phyloP scores from a whole-genome alignment of 2,329 filamentous ascomycete species.

The Fusarium nisikadoi region DNA sequence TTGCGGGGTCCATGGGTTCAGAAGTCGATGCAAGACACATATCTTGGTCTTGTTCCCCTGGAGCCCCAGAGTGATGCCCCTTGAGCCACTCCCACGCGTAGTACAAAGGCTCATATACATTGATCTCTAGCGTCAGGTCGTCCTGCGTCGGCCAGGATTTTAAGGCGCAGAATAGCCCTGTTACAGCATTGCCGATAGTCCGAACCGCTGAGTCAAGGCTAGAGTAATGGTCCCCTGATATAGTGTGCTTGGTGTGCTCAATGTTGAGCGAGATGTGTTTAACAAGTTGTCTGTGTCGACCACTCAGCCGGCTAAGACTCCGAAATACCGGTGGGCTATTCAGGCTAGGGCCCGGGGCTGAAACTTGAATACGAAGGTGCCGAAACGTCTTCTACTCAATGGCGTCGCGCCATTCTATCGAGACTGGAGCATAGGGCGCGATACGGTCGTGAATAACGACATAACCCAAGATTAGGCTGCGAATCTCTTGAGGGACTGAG shows the following conservation, averaged over 20 bases:
- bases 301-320: rapidly evolving
- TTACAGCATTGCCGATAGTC: not conserved
- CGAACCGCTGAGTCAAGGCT: rapidly evolving
- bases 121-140: not conserved
- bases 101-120: not conserved
- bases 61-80: not conserved
- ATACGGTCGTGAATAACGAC: not conserved
- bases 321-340: not conserved
- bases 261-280: not conserved
- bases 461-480: not conserved
- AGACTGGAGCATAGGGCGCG: not conserved
- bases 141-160: not conserved
- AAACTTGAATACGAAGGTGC: not conserved
- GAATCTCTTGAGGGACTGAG: not conserved
- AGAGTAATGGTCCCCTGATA: too few relatives aligned
- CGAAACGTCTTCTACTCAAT: not conserved
- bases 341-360: rapidly evolving
- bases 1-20: too few relatives aligned
- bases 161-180: not conserved
- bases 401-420: not conserved
- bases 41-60: not conserved
- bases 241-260: too few relatives aligned
- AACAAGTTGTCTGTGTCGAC: not conserved
- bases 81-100: not conserved
- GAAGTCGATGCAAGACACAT: not conserved